Evolutionary conservation across 768 basidiomycete species (phyloP).

Genomic region (Calvatia gigantea): DNA sequence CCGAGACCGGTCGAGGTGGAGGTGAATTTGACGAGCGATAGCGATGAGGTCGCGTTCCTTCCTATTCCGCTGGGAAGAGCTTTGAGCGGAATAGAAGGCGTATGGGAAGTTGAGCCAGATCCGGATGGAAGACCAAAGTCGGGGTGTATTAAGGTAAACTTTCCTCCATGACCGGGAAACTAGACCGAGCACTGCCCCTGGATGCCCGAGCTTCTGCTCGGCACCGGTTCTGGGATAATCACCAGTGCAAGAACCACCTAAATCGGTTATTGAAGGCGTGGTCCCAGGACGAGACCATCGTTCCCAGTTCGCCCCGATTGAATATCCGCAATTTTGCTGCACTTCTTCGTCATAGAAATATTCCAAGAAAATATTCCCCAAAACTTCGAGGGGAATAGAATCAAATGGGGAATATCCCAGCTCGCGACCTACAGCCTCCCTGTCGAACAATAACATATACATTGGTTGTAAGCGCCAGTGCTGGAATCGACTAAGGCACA

Average conservation of each 20-base stretch:
- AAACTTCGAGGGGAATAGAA: slow-evolving; percentile 5
- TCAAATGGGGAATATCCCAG: background rate
- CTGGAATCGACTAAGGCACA: background rate
- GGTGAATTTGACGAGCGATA: slow-evolving; percentile 3
- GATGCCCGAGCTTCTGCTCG: slow-evolving; percentile 9
- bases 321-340: slow-evolving; percentile 11
- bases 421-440: background rate
- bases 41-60: slow-evolving; percentile 4
- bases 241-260: background rate
- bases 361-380: slow-evolving; percentile 13
- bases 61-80: background rate
- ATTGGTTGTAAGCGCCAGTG: background rate
- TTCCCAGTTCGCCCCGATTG: slow-evolving; percentile 10
- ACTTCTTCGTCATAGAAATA: slow-evolving; percentile 12
- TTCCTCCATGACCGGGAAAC: slow-evolving; percentile 9
- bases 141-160: slow-evolving; percentile 7
- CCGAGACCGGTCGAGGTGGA: slow-evolving; percentile 7
- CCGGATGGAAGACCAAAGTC: slow-evolving; percentile 10
- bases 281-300: slow-evolving; percentile 6
- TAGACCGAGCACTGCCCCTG: slow-evolving; percentile 8
- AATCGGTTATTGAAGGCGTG: background rate
- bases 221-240: background rate
- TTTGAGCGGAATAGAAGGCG: slow-evolving; percentile 1
- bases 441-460: background rate
- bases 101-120: slow-evolving; percentile 12